Evolutionary conservation across 805 yeast genomes (phyloP).

Genomic region (Pichia membranifaciens): DNA sequence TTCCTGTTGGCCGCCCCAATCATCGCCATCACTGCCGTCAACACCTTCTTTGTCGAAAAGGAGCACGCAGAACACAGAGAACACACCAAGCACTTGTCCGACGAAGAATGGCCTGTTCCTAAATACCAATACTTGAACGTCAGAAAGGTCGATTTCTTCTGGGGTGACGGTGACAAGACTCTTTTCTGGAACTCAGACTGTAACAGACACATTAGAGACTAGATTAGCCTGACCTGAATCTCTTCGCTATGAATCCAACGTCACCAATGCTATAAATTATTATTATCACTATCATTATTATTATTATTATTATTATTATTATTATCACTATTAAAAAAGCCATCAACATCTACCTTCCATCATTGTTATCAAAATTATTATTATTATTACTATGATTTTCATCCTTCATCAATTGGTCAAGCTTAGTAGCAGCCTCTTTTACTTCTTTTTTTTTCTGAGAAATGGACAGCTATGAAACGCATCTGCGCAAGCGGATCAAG

Average conservation of each 20-base stretch:
- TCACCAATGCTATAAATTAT: too few species aligned
- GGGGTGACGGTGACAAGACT: conserved; percentile 99
- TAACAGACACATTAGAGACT: conserved; percentile 68
- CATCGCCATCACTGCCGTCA: conserved; percentile 66
- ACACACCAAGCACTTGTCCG: conserved; percentile 66
- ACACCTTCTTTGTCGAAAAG: conserved; percentile 74
- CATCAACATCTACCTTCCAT: too few species aligned
- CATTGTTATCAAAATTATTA: too few species aligned
- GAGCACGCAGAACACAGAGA: conserved; percentile 89
- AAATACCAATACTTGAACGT: conserved; percentile 81
- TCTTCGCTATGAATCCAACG: too few species aligned
- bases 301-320: conserved; percentile 5
- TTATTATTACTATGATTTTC: too few species aligned
- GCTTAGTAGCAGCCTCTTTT: too few species aligned
- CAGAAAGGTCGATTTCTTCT: conserved; percentile 83
- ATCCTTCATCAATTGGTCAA: too few species aligned
- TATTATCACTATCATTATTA: neutral
- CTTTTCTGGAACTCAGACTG: conserved; percentile 91
- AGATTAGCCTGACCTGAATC: neutral
- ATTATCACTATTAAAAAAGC: neutral
- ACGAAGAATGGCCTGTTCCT: conserved; percentile 89
- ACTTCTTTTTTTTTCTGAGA: too few species aligned
- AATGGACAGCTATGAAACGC: too few species aligned
- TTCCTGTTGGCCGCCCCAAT: conserved; percentile 79
- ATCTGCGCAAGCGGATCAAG: too few species aligned